Conservation (phyloP, 1,284 basidiomycete genomes). For the Tilletia horrida region DNA sequence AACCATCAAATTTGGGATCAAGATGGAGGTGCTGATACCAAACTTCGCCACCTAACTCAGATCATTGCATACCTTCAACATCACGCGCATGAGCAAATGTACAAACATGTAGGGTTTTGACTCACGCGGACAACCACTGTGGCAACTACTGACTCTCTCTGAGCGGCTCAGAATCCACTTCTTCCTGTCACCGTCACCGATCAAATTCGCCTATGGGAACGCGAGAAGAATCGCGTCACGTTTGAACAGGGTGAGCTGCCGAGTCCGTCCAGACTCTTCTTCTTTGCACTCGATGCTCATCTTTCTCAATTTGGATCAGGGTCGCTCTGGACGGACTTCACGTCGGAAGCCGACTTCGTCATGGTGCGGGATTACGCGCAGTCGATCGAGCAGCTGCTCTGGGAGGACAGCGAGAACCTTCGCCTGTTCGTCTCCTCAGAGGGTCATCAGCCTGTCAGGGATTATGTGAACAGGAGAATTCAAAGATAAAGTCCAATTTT, state of each 20-base stretch:
- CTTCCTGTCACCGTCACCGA: constrained; percentile 95
- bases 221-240: constrained; percentile 84
- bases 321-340: constrained; percentile 71
- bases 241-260: constrained; percentile 52
- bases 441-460: neutral
- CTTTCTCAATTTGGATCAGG: neutral
- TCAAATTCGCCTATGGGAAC: constrained; percentile 95
- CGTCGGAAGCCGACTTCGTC: constrained; percentile 79
- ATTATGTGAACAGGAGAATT: neutral
- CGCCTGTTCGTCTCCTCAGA: constrained; percentile 11
- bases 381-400: constrained; percentile 54
- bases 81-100: constrained; percentile 97
- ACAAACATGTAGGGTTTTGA: constrained; percentile 69
- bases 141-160: neutral
- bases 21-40: constrained; percentile 86
- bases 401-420: neutral
- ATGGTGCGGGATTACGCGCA: constrained; percentile 80
- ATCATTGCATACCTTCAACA: constrained; percentile 91
- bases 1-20: constrained; percentile 74
- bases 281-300: too few species aligned
- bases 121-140: too few species aligned
- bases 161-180: constrained; percentile 69
- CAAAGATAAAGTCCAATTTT: neutral
- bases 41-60: constrained; percentile 90
- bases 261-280: too few species aligned